These are phyloP conservation scores for Pythium brachiatum DNA, from an alignment of 352 stramenopile species.

Conservation along the genomic window DNA sequence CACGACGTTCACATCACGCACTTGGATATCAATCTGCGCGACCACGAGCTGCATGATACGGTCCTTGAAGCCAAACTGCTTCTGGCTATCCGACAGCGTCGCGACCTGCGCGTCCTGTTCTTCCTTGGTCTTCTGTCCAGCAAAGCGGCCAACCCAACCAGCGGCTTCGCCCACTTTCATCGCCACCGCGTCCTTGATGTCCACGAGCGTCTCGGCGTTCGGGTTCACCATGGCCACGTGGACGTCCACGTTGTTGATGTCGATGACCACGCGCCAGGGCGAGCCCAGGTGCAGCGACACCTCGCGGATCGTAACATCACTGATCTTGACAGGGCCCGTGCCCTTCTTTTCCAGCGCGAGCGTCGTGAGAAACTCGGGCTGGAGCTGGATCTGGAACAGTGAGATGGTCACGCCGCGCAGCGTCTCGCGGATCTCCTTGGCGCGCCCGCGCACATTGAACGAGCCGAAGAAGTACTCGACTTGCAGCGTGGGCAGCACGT, in stretches of 20 bases:
- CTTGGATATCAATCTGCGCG: slow-evolving; percentile 29
- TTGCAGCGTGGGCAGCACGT: slow-evolving; percentile 27
- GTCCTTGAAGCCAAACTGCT: slow-evolving; percentile 29
- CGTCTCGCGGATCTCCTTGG: slow-evolving; percentile 24
- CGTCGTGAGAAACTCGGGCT: slow-evolving; percentile 27
- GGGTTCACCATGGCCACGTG: slow-evolving; percentile 19
- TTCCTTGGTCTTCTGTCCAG: slow-evolving; percentile 24
- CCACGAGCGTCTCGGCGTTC: slow-evolving; percentile 13
- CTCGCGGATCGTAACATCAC: slow-evolving; percentile 23
- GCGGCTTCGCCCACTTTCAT: slow-evolving; percentile 26
- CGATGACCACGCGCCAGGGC: slow-evolving; percentile 27
- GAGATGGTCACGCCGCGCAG: slow-evolving; percentile 24
- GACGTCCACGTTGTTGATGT: slow-evolving; percentile 28
- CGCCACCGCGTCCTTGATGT: slow-evolving; percentile 23
- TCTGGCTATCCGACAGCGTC: slow-evolving; percentile 13
- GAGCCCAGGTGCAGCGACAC: slow-evolving; percentile 22
- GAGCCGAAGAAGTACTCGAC: slow-evolving; percentile 26
- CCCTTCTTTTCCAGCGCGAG: slow-evolving; percentile 29
- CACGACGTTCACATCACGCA: slow-evolving; percentile 19
- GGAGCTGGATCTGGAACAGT: slow-evolving; percentile 24
- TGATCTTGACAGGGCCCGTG: slow-evolving; percentile 15
- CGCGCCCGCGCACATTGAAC: slow-evolving; percentile 20
- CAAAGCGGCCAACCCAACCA: slow-evolving; percentile 24
- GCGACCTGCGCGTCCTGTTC: slow-evolving; percentile 11
- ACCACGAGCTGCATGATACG: slow-evolving; percentile 30